Percentiles rank a stretch among this genome's conserved stretches.
phyloP scores from a whole-genome alignment of 2,329 filamentous ascomycete genomes.

The Colletotrichum cuscutae region DNA sequence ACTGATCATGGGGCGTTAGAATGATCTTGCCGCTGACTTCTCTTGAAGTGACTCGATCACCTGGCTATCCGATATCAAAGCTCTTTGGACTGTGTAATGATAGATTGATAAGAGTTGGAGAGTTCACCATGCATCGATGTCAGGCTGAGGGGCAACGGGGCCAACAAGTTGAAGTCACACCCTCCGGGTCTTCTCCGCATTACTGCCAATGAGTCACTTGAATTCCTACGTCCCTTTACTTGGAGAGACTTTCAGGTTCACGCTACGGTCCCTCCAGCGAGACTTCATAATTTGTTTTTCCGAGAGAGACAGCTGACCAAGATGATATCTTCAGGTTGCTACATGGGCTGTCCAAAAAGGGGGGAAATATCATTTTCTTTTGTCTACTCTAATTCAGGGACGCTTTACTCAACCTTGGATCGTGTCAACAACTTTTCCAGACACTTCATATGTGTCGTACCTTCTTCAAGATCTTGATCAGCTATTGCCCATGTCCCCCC shows the following conservation, averaged over 20 bases:
- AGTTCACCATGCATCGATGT: neutral
- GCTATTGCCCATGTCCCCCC: conserved; percentile 37
- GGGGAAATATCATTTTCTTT: neutral
- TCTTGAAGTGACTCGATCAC: neutral
- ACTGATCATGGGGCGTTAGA: too few relatives aligned
- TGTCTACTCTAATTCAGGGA: neutral
- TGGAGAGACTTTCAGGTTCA: too few relatives aligned
- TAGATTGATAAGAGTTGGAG: neutral
- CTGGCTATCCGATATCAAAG: neutral
- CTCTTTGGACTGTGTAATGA: neutral
- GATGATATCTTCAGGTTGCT: neutral
- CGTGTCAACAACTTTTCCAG: too few relatives aligned
- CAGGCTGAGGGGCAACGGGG: neutral
- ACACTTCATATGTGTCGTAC: neutral
- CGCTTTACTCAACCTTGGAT: too few relatives aligned
- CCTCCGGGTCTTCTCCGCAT: too few relatives aligned
- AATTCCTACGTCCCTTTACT: neutral
- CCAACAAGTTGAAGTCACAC: neutral
- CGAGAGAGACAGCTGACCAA: neutral
- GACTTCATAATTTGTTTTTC: neutral
- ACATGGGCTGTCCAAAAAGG: neutral
- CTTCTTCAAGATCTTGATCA: neutral
- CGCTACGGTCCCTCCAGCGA: too few relatives aligned
- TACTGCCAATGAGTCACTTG: too few relatives aligned
- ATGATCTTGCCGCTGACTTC: neutral